A percentile compares a stretch with the other conserved stretches of the same genome.
phyloP scores from a whole-genome alignment of 1,284 basidiomycete species.

The Lentinus polychrous region DNA sequence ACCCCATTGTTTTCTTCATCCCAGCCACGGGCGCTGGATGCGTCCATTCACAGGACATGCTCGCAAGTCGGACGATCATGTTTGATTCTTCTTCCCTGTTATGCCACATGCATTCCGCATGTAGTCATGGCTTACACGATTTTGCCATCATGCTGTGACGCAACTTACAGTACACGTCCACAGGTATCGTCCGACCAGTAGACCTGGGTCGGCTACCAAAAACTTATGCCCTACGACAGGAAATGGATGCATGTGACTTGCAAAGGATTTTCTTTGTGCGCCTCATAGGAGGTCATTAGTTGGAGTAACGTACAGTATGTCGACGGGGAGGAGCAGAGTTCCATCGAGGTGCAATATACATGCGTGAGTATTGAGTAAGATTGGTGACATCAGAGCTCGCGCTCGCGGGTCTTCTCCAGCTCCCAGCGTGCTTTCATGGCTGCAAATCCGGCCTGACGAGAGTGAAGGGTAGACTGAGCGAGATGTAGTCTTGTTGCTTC shows the following conservation, averaged over 20 bases:
- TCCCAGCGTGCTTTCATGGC: slow-evolving; percentile 69
- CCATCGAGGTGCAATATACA: not conserved
- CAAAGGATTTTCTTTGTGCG: too few relatives aligned
- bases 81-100: too few relatives aligned
- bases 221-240: too few relatives aligned
- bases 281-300: too few relatives aligned
- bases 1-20: not conserved
- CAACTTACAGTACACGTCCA: too few relatives aligned
- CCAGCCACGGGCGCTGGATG: not conserved
- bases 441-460: slow-evolving; percentile 57
- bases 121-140: too few relatives aligned
- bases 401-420: slow-evolving; percentile 36
- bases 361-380: not conserved
- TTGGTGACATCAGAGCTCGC: not conserved
- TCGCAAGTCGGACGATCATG: too few relatives aligned
- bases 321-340: not conserved
- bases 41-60: not conserved
- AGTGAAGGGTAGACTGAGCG: slow-evolving; percentile 44
- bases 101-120: too few relatives aligned
- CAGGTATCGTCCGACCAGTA: too few relatives aligned
- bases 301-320: not conserved
- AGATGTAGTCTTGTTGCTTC: slow-evolving; percentile 56
- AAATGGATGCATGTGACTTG: too few relatives aligned
- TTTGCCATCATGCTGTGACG: too few relatives aligned
- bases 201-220: too few relatives aligned